Evolutionary conservation across 495 filamentous ascomycete species (phyloP).

Genomic region (Trypethelium eluteriae): DNA sequence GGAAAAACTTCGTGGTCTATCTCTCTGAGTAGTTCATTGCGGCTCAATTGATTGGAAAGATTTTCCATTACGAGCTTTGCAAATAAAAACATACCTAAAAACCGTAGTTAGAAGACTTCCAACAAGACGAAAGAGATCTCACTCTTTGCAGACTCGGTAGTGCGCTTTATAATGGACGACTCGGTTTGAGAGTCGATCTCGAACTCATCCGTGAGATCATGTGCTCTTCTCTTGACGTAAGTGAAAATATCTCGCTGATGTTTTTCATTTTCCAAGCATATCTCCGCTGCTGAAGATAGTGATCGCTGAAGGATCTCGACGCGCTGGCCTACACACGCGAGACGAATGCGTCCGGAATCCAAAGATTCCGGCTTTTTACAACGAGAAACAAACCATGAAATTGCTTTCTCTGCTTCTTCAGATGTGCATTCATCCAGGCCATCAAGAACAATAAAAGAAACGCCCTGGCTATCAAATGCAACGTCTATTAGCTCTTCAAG

Average conservation of each 20-base stretch:
- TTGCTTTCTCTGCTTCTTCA: slow-evolving; percentile 5
- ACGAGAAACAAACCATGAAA: slow-evolving; percentile 5
- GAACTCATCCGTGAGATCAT: slow-evolving; percentile 1
- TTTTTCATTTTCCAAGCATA: slow-evolving; percentile 5
- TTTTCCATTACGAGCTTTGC: slow-evolving; percentile 9
- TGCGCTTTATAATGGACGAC: slow-evolving; percentile 1
- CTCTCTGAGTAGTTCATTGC: background rate
- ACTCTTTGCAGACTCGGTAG: slow-evolving; percentile 6
- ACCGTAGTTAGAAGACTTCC: background rate
- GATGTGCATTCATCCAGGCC: slow-evolving; percentile 6
- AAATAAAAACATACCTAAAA: slow-evolving; percentile 9
- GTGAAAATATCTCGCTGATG: slow-evolving; percentile 3
- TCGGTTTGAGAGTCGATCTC: slow-evolving; percentile 7
- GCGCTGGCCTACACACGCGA: slow-evolving; percentile 2
- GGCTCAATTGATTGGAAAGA: background rate
- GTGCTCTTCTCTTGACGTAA: slow-evolving; percentile 7
- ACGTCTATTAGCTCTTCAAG: background rate
- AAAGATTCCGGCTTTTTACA: slow-evolving; percentile 1
- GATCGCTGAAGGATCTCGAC: background rate
- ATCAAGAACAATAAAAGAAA: background rate
- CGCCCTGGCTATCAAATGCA: background rate
- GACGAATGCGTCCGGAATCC: slow-evolving; percentile 4
- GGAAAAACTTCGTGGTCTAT: background rate
- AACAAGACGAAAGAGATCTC: background rate
- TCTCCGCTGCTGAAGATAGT: background rate